A percentile compares a stretch with the other conserved stretches of the same genome.
These are phyloP conservation scores for Scorias spongiosa DNA, from an alignment of 2,329 filamentous ascomycete genomes.

Conservation along the genomic window DNA sequence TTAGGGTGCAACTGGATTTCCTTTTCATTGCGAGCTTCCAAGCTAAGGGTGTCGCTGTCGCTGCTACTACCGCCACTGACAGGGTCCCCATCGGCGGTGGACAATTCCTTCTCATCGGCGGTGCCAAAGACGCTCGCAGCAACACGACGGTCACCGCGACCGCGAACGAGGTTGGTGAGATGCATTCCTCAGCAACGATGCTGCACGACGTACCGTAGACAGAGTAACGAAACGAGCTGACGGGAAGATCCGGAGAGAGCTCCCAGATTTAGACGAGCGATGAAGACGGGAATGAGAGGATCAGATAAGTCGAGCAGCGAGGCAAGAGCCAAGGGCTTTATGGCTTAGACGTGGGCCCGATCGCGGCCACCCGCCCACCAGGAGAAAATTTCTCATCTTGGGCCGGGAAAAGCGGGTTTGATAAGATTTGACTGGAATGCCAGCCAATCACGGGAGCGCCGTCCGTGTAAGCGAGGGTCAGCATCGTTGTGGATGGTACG, in stretches of 20 bases:
- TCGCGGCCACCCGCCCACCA: neutral
- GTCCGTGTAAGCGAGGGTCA: too few species aligned
- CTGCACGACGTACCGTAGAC: neutral
- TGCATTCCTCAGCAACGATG: neutral
- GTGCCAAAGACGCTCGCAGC: neutral
- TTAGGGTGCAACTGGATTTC: constrained; percentile 16
- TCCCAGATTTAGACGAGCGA: neutral
- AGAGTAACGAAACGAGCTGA: neutral
- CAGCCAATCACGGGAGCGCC: too few species aligned
- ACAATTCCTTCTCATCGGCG: neutral
- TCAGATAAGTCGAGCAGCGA: neutral
- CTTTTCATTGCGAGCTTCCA: constrained; percentile 18
- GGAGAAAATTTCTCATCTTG: too few species aligned
- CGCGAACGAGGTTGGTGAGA: neutral
- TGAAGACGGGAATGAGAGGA: neutral
- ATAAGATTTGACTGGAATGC: too few species aligned
- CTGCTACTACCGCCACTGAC: constrained; percentile 4
- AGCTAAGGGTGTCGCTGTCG: constrained; percentile 10
- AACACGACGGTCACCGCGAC: neutral
- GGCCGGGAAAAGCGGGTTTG: too few species aligned
- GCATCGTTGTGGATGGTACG: too few species aligned
- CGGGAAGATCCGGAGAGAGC: neutral
- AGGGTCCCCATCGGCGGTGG: neutral
- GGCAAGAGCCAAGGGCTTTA: neutral
- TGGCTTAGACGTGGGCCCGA: neutral